Evolutionary conservation across 129 eudicot species (phyloP), one percentile per base, ranked within the genome.

Genomic region (Chrysanthemum makinoi): DNA sequence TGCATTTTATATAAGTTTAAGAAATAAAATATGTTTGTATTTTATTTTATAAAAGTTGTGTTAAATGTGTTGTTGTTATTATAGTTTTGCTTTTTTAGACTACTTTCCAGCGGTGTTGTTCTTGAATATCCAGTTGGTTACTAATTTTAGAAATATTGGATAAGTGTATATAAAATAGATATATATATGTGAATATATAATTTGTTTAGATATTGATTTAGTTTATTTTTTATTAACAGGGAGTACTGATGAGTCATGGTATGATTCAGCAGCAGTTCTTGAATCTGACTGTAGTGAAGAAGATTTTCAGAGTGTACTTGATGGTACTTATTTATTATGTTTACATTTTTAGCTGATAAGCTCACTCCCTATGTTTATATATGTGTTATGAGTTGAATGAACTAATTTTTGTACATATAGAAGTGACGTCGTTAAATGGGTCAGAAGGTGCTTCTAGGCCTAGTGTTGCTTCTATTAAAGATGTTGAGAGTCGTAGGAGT

Each of bases 251-350:
- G 99, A 95, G 80, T 80, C 91, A 5, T 95, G 97, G 96, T 95
- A 72, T 74, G 99, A 95, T 75, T 84, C 99, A 59, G 87, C 90
- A 59, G 75, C 82, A 51, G 72, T 84, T 39, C 87, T 95, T 73
- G 97, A 95, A 46, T 95, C 99, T 9, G 99, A 95, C 65, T 85
- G 88, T 53, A 90, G 96, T 56, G 99, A 95, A 60, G 99, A 95
- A 48, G 99, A 95, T 68, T 95, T 87, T 70, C 96, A 90, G 14
- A 95, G 99, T 73, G 78, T 95, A 62, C 83, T 83, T 28, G 97
- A 95, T 80, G 99, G 99, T 95, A 88, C 26, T 55, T 22, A 3
- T 59, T 0, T 72, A 4, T 50, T 47, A 11, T 44, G 2, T 26
- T 17, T 15, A 2, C 2, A 3, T 58, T 69, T 70, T 35, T 39